Percentiles rank a stretch among this genome's conserved stretches.
Conservation (phyloP, 768 basidiomycete genomes). For the Lactarius evosmus region DNA sequence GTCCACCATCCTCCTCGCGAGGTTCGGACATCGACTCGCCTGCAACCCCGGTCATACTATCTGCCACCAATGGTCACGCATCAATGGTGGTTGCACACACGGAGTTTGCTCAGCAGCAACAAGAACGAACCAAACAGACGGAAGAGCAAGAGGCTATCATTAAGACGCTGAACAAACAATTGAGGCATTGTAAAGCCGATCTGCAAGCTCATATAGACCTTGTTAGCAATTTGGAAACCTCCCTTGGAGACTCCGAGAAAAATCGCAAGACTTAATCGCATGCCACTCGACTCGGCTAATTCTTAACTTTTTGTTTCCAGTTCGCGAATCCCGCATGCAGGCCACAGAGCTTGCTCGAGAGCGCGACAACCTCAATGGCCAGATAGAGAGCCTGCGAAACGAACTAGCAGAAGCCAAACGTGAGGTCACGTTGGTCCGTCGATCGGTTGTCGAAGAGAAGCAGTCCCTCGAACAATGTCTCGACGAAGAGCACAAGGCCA, state of each 20-base stretch:
- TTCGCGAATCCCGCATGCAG: constrained; percentile 92
- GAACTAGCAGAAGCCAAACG: constrained; percentile 77
- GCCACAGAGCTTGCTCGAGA: constrained; percentile 86
- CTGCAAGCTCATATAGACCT: constrained; percentile 90
- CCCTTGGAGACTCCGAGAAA: constrained; percentile 88
- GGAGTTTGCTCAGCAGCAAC: constrained; percentile 57
- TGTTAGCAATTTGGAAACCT: constrained; percentile 78
- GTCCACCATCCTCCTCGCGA: constrained; percentile 58
- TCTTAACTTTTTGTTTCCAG: constrained; percentile 38
- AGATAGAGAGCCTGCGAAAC: constrained; percentile 62
- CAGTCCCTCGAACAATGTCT: constrained; percentile 78
- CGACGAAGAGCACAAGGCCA: constrained; percentile 84
- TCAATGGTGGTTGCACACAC: constrained; percentile 43
- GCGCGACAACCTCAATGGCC: constrained; percentile 66
- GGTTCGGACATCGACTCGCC: constrained; percentile 71
- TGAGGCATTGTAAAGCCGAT: constrained; percentile 91
- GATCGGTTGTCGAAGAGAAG: constrained; percentile 85
- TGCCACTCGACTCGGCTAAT: no score
- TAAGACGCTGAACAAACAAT: constrained; percentile 89
- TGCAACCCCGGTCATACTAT: constrained; percentile 40
- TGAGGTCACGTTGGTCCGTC: constrained; percentile 73
- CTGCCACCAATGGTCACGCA: constrained; percentile 35
- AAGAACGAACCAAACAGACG: constrained; percentile 70
- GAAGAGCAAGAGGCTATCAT: constrained; percentile 90
- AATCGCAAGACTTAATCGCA: constrained; percentile 58